A percentile compares a stretch with the other conserved stretches of the same genome.
These are phyloP conservation scores for Colletotrichum orbiculare DNA, from an alignment of 2,329 filamentous ascomycete genomes.

Conservation along the genomic window DNA sequence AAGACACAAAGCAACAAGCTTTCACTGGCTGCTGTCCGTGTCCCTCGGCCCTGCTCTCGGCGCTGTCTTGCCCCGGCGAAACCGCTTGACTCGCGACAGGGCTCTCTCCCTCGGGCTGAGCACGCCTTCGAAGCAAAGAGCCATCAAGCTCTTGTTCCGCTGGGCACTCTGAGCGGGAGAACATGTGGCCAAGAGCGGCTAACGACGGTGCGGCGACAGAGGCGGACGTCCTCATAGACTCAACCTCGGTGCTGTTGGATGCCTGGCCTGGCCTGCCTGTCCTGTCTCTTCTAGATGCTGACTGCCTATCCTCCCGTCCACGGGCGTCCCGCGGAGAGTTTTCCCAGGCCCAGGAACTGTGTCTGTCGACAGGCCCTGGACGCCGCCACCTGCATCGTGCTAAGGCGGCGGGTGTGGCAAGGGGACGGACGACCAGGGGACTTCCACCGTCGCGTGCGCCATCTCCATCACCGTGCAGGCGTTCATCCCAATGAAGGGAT, in stretches of 20 bases:
- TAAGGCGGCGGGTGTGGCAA: slow-evolving; percentile 1
- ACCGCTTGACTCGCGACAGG: slow-evolving; percentile 25
- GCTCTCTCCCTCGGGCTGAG: neutral
- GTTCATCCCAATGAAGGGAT: slow-evolving; percentile 23
- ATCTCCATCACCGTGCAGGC: slow-evolving; percentile 28
- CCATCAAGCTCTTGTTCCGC: slow-evolving; percentile 7
- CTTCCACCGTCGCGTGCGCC: slow-evolving; percentile 18
- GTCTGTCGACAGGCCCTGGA: slow-evolving; percentile 10
- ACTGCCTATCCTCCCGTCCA: neutral
- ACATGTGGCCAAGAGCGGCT: slow-evolving; percentile 6
- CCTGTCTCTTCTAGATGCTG: neutral
- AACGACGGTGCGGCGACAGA: slow-evolving; percentile 2
- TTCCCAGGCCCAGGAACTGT: slow-evolving; percentile 1
- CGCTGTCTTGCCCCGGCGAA: slow-evolving; percentile 15
- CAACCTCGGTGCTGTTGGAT: neutral
- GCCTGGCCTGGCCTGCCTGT: too few relatives aligned
- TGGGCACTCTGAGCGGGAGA: neutral
- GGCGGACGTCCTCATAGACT: slow-evolving; percentile 14
- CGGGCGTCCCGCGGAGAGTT: slow-evolving; percentile 11
- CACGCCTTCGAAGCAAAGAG: neutral
- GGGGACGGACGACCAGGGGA: slow-evolving; percentile 2
- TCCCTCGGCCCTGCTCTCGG: slow-evolving; percentile 20
- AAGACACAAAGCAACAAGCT: slow-evolving; percentile 21
- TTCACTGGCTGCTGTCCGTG: slow-evolving; percentile 6
- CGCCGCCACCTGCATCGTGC: slow-evolving; percentile 14